Evolutionary conservation across 805 yeast genomes (phyloP).

Genomic region (Lipomyces sp.): DNA sequence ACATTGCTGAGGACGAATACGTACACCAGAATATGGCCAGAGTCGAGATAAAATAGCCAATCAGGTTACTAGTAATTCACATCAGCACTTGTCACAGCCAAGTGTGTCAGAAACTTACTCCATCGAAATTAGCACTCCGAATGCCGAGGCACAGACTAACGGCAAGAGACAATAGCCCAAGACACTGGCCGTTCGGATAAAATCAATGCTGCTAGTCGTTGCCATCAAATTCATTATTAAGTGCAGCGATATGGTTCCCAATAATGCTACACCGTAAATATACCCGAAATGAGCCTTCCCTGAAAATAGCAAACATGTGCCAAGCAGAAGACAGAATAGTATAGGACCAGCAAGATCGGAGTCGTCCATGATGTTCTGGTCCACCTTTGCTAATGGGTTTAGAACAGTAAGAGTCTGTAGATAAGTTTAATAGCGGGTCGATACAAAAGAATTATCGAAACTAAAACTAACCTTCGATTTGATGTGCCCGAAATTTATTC

Average conservation of each 20-base stretch:
- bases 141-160: conserved; percentile 72
- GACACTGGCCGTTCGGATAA: conserved; percentile 80
- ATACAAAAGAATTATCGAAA: background rate
- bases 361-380: conserved; percentile 80
- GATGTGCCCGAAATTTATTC: conserved; percentile 89
- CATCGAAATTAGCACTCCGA: conserved; percentile 68
- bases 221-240: conserved; percentile 87
- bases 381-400: conserved; percentile 70
- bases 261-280: conserved; percentile 91
- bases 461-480: conserved; percentile 55
- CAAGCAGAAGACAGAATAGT: conserved; percentile 84
- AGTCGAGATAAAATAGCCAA: conserved; percentile 73
- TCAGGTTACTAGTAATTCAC: conserved; percentile 49
- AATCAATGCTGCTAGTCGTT: conserved; percentile 48
- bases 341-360: conserved; percentile 95
- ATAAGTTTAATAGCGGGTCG: too few species aligned
- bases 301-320: conserved; percentile 73
- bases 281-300: conserved; percentile 98
- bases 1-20: conserved; percentile 88
- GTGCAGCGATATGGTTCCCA: conserved; percentile 87
- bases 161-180: conserved; percentile 94
- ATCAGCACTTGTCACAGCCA: background rate
- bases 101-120: conserved; percentile 48
- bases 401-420: conserved; percentile 43
- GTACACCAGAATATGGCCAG: conserved; percentile 88